phyloP scores from a whole-genome alignment of 495 filamentous ascomycete species.

The Penicillium pancosmium region DNA sequence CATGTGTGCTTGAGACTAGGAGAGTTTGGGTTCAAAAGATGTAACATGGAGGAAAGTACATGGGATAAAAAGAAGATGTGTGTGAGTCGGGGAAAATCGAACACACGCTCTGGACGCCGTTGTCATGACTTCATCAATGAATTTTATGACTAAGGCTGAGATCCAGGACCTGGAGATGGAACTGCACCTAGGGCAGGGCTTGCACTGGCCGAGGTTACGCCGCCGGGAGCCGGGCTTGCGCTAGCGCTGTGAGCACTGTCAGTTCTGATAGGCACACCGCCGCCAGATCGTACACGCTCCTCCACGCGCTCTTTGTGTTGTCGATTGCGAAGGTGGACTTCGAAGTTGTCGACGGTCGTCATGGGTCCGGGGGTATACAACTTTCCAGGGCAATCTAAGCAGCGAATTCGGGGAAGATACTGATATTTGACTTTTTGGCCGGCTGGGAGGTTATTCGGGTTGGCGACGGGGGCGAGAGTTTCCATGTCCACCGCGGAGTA shows the following conservation, averaged over 20 bases:
- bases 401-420: conserved; percentile 83
- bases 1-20: conserved; percentile 9
- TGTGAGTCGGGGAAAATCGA: neutral
- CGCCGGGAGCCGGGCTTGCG: conserved; percentile 29
- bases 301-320: conserved; percentile 77
- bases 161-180: conserved; percentile 17
- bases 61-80: neutral
- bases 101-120: conserved; percentile 19
- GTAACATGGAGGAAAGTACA: conserved; percentile 13
- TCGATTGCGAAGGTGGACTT: conserved; percentile 83
- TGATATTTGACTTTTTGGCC: conserved; percentile 62
- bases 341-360: conserved; percentile 83
- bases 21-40: conserved; percentile 9
- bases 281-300: conserved; percentile 41
- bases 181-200: conserved; percentile 23
- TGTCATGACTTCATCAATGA: conserved; percentile 29
- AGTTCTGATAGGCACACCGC: conserved; percentile 8
- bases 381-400: conserved; percentile 90
- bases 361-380: conserved; percentile 87
- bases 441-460: conserved; percentile 51
- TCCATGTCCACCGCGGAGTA: conserved; percentile 73
- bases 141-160: conserved; percentile 22
- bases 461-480: conserved; percentile 58
- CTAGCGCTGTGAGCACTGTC: conserved; percentile 16
- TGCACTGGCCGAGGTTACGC: conserved; percentile 15